Evolutionary conservation across 2,329 filamentous ascomycete genomes (phyloP), one percentile per base, ranked within the genome.

Genomic region (Paracamarosporium sp.): DNA sequence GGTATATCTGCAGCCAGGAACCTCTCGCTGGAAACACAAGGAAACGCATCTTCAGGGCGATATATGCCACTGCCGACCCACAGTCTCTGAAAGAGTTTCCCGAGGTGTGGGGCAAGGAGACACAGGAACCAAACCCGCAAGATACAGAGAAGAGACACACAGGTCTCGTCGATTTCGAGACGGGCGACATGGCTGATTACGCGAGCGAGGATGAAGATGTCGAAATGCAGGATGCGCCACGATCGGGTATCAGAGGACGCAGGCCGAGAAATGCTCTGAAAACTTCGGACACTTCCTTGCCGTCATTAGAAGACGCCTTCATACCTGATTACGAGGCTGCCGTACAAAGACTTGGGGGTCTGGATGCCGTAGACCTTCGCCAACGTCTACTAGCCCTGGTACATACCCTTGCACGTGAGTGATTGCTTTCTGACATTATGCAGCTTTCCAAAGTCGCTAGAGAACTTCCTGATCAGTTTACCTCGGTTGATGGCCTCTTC

Each of bases 61-160:
- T 93, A 5, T 84, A 92, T 52, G 87, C 89, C 0, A 87, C 90
- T 63, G 90, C 88, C 1, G 80, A 78, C 27, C 71, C 79, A n/a
- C 75, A 85, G 15, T 74, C 75, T 4, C 73, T 82, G 38, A 82
- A 79, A 1, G 80, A 85, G 7, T 92, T 87, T 66, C 81, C 80
- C 2, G 87, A 91, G 67, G 78, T 93, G 4, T 94, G 90, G 77
- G 80, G 83, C 22, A 85, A 86, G 51, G 91, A 93, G 75, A 85
- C 84, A 1, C 82, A 77, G 57, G 79, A 78, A 61, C 74, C 66
- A 47, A 81, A 76, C 60, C 79, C 66, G 44, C 78, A 76, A 51
- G 68, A 74, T 57, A 86, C 86, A 64, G 77, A 84, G 20, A 86
- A 85, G 62, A 74, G 81, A 9, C 66, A 89, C 55, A 72, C 89